These are phyloP conservation scores for Neovahlkampfia damariscottae DNA, from an alignment of 78 protist species.

Conservation along the genomic window DNA sequence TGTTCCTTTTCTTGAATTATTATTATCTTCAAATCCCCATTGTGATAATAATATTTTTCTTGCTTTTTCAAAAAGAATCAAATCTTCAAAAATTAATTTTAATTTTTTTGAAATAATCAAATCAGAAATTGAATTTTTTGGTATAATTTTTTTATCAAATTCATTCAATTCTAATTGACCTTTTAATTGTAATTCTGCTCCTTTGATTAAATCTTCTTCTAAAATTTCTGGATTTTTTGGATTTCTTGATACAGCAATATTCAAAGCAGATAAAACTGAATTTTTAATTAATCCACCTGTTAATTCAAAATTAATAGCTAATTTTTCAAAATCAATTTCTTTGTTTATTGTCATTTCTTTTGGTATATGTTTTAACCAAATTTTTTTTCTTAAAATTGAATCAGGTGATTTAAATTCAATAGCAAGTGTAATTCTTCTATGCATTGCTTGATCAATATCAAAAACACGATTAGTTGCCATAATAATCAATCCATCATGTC, in stretches of 20 bases:
- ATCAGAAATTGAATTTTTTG: constrained; percentile 31
- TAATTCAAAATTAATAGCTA: constrained; percentile 46
- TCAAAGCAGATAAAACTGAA: constrained; percentile 38
- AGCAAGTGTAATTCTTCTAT: constrained; percentile 47
- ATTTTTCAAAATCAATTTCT: constrained; percentile 28
- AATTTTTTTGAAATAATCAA: neutral
- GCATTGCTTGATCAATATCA: constrained; percentile 60
- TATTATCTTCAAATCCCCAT: constrained; percentile 48
- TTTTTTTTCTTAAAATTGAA: constrained; percentile 18
- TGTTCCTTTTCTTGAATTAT: constrained; percentile 16
- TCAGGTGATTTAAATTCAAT: constrained; percentile 48
- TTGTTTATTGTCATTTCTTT: neutral
- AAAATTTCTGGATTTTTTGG: neutral
- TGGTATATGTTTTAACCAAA: constrained; percentile 38
- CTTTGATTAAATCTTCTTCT: constrained; percentile 28
- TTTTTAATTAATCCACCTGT: constrained; percentile 63
- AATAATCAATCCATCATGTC: constrained; percentile 36
- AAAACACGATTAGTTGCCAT: constrained; percentile 59
- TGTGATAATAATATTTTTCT: constrained; percentile 15
- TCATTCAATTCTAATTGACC: constrained; percentile 10
- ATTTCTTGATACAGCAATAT: constrained; percentile 36
- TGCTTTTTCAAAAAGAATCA: constrained; percentile 48
- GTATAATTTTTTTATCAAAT: constrained; percentile 29
- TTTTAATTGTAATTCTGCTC: constrained; percentile 5
- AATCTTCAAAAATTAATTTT: constrained; percentile 10